Percentiles rank a stretch among this genome's conserved stretches.
These are phyloP conservation scores for Forsythia suspensa DNA, from an alignment of 257 asterid genomes.

Conservation along the genomic window DNA sequence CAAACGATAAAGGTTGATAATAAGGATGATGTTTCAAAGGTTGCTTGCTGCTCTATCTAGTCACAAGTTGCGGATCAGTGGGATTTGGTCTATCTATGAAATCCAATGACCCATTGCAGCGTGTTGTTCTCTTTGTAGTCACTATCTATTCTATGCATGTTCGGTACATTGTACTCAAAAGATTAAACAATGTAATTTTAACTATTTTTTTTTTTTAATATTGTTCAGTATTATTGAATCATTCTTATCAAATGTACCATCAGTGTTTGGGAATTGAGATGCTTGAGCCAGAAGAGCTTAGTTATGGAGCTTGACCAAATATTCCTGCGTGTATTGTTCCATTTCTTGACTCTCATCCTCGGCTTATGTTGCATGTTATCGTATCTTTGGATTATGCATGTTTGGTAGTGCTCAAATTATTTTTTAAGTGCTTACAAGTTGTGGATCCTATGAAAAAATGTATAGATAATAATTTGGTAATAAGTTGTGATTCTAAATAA, in stretches of 20 bases:
- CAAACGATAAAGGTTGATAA: constrained; percentile 43
- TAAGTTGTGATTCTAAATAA: no score
- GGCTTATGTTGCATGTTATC: not conserved
- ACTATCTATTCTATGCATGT: not conserved
- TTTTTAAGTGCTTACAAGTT: no score
- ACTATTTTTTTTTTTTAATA: not conserved
- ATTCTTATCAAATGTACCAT: not conserved
- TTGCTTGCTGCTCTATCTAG: constrained; percentile 55
- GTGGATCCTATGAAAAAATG: no score
- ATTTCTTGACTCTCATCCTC: no score
- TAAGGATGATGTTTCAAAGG: constrained; percentile 59
- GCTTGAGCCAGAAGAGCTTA: not conserved
- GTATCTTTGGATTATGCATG: not conserved
- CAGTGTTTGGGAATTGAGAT: not conserved
- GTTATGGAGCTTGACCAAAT: not conserved
- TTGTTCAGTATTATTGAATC: not conserved
- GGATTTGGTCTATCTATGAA: not conserved
- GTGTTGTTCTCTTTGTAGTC: not conserved
- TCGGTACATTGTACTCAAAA: not conserved
- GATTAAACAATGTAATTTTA: not conserved
- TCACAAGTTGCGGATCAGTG: not conserved
- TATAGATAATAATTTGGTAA: no score
- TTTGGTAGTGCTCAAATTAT: no score
- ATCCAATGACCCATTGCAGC: not conserved
- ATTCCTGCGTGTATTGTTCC: no score